Evolutionary conservation across 2,329 filamentous ascomycete genomes (phyloP).

Genomic region (Nigrospora osmanthi): DNA sequence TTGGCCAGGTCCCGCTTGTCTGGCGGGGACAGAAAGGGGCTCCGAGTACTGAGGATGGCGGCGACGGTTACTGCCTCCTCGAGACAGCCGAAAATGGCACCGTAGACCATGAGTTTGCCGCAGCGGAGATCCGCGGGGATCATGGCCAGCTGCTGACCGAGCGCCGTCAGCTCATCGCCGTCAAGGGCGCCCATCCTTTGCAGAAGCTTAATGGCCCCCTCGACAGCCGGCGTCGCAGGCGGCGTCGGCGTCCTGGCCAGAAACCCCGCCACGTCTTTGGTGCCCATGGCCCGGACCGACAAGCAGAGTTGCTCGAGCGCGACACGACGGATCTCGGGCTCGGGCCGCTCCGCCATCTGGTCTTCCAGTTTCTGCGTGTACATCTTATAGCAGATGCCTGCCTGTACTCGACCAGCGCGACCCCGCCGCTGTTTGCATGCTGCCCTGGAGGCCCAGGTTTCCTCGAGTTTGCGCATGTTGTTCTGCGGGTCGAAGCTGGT

Average conservation of each 20-base stretch:
- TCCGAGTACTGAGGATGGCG: conserved; percentile 81
- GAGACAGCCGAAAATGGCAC: conserved; percentile 85
- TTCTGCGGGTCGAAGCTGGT: conserved; percentile 87
- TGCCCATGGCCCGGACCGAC: conserved; percentile 91
- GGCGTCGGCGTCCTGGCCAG: conserved; percentile 82
- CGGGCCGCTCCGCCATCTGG: conserved; percentile 80
- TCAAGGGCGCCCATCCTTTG: conserved; percentile 83
- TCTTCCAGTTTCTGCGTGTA: conserved; percentile 81
- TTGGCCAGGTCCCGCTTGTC: conserved; percentile 79
- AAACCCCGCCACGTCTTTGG: conserved; percentile 73
- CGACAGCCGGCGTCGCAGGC: conserved; percentile 76
- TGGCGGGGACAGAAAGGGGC: conserved; percentile 77
- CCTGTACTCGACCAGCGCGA: conserved; percentile 85
- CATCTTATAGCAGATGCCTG: conserved; percentile 89
- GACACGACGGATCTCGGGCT: conserved; percentile 89
- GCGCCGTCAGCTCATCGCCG: conserved; percentile 77
- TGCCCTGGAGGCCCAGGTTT: conserved; percentile 90
- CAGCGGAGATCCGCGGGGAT: conserved; percentile 90
- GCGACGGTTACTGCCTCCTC: conserved; percentile 85
- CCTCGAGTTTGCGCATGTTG: conserved; percentile 89
- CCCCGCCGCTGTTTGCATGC: conserved; percentile 92
- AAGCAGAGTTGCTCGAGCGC: conserved; percentile 91
- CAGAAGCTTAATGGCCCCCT: conserved; percentile 73
- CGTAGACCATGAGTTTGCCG: conserved; percentile 92
- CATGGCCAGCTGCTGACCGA: conserved; percentile 90